A percentile compares a stretch with the other conserved stretches of the same genome.
phyloP scores from a whole-genome alignment of 495 filamentous ascomycete genomes.

The Hyaloscypha finlandica region DNA sequence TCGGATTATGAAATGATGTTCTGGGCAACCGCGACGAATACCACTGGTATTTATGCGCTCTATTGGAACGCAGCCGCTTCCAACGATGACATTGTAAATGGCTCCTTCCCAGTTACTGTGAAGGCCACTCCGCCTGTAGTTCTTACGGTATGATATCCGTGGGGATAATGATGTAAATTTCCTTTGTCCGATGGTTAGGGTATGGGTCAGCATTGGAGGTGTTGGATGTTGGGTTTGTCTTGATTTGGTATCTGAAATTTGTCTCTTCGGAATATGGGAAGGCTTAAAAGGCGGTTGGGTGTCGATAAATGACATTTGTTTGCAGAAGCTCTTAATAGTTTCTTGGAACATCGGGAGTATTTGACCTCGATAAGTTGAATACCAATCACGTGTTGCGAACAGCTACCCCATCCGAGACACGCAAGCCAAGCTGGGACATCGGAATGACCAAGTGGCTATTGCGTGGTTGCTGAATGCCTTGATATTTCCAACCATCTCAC shows the following conservation, averaged over 20 bases:
- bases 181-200: not conserved
- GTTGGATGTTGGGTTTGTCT: not conserved
- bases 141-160: not conserved
- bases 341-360: no score
- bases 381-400: no score
- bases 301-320: no score
- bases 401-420: no score
- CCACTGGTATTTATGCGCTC: slow-evolving; percentile 12
- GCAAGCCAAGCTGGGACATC: no score
- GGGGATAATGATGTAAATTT: not conserved
- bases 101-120: slow-evolving; percentile 10
- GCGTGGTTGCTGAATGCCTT: no score
- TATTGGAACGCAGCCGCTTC: slow-evolving; percentile 10
- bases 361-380: no score
- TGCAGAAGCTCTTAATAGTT: no score
- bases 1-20: slow-evolving; percentile 16
- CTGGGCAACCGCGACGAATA: slow-evolving; percentile 16
- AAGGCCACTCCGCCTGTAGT: slow-evolving; percentile 13
- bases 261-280: not conserved
- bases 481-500: no score
- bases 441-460: no score
- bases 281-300: no score
- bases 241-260: not conserved
- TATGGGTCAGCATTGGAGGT: not conserved
- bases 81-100: not conserved